Base-by-base conservation (phyloP, 2,329 filamentous ascomycete genomes). In the Ophiocordyceps camponoti-floridani region DNA sequence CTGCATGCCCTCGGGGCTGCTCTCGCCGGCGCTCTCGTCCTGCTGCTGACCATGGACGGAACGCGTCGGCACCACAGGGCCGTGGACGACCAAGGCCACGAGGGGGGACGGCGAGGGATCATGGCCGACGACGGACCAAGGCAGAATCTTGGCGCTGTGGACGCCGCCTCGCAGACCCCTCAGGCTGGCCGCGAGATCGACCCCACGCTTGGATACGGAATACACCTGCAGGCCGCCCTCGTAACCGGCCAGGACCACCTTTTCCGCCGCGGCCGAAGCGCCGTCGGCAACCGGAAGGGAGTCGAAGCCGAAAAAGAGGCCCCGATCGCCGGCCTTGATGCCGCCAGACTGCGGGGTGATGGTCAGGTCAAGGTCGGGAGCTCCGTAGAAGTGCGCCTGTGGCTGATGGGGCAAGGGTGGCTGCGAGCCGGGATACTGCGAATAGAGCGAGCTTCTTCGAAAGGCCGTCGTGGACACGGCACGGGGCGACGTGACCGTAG, bases 251-350 rank as follows among this genome's bases (percentile, higher is more conserved):
- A 94, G 61, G 41, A 87, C 66, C 26, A 84, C 76, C 58, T 82
- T 80, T 54, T 83, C 73, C 45, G 64, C 63, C 31, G 65, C 64
- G 45, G 61, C 54, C 14, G 52, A 51, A n/a, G n/a, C n/a, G 44
- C 59, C 57, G 44, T 63, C 58, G 7, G 55, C 53, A 38, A 61
- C 58, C n/a, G 72, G 69, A 40, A 93, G 67, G 2, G 70, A 77
- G 58, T 94, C 88, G 53, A 94, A 87, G 6, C 82, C 79, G 57
- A 85, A 91, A 57, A 82, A 84, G 52, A 83, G 86, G 8, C 83
- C 84, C 41, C 73, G 73, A 35, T 80, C 76, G 3, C 79, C 79
- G 2, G 79, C 72, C 50, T 72, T 72, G 54, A 80, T 65, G 10
- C 72, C 73, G 8, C 73, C 73, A 16, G 70, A 63, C 40, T 65